Evolutionary conservation across 768 basidiomycete genomes (phyloP).

Genomic region (Piloderma croceum): DNA sequence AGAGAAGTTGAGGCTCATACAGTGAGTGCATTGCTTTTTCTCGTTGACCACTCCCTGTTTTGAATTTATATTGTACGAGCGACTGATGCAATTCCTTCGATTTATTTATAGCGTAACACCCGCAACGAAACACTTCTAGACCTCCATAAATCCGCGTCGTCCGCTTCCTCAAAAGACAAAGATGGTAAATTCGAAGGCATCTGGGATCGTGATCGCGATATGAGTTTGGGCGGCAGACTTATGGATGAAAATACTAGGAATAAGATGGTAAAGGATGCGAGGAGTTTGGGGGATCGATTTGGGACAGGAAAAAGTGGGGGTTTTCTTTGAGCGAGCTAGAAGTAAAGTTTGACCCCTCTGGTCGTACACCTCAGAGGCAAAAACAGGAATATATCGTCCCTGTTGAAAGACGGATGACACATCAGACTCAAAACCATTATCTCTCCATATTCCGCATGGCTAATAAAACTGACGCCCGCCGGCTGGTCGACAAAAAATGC

Average conservation of each 20-base stretch:
- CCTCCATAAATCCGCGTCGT: conserved; percentile 36
- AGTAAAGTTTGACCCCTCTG: conserved; percentile 24
- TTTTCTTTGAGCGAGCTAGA: conserved; percentile 50
- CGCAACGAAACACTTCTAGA: conserved; percentile 53
- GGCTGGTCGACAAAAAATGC: too few relatives aligned
- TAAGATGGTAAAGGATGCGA: conserved; percentile 75
- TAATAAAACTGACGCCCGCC: too few relatives aligned
- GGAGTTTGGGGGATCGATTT: conserved; percentile 78
- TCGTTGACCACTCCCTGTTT: conserved; percentile 1
- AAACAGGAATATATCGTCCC: conserved; percentile 50
- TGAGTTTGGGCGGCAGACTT: conserved; percentile 79
- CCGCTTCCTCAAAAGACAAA: conserved; percentile 31
- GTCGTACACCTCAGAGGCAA: conserved; percentile 44
- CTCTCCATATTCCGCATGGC: too few relatives aligned
- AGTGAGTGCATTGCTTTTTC: conserved; percentile 33
- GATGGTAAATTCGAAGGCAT: conserved; percentile 59
- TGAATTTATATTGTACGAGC: too few relatives aligned
- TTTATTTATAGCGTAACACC: conserved; percentile 33
- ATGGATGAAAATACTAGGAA: conserved; percentile 85
- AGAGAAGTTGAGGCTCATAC: conserved; percentile 76
- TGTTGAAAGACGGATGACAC: too few relatives aligned
- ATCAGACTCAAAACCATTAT: too few relatives aligned
- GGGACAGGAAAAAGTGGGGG: conserved; percentile 66
- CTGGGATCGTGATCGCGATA: conserved; percentile 91
- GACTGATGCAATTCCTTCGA: not conserved